These are phyloP conservation scores for Babesia caballi DNA, from an alignment of 169 alveolate genomes.

Conservation along the genomic window DNA sequence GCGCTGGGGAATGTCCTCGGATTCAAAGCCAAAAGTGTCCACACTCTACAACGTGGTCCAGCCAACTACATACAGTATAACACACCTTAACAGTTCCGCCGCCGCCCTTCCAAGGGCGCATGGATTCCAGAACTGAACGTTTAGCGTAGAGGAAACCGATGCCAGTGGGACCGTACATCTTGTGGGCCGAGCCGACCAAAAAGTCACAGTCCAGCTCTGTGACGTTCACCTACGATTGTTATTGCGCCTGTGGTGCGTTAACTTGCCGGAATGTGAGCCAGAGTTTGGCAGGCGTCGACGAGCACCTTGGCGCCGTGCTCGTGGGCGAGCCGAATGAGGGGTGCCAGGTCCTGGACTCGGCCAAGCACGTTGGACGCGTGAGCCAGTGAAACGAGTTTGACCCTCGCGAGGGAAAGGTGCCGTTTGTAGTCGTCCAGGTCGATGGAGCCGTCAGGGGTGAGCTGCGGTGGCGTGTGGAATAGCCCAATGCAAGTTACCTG, in stretches of 20 bases:
- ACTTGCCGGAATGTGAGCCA: slow-evolving; percentile 53
- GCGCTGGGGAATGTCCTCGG: slow-evolving; percentile 39
- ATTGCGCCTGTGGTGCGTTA: neutral
- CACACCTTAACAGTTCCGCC: slow-evolving; percentile 53
- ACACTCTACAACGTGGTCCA: neutral
- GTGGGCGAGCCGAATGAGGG: slow-evolving; percentile 43
- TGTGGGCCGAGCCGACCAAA: slow-evolving; percentile 73
- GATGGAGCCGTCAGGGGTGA: slow-evolving; percentile 54
- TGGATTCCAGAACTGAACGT: slow-evolving; percentile 4
- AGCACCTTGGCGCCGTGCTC: slow-evolving; percentile 47
- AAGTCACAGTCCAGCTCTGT: slow-evolving; percentile 59
- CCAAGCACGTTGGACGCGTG: slow-evolving; percentile 76
- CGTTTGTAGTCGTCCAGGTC: slow-evolving; percentile 57
- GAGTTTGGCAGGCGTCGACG: slow-evolving; percentile 74
- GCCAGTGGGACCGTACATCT: slow-evolving; percentile 75
- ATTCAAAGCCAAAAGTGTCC: slow-evolving; percentile 4
- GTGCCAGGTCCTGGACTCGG: slow-evolving; percentile 42
- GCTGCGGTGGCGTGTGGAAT: neutral
- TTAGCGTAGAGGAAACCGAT: slow-evolving; percentile 69
- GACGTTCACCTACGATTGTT: slow-evolving; percentile 37
- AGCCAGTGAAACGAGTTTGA: slow-evolving; percentile 61
- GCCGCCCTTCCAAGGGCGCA: slow-evolving; percentile 44
- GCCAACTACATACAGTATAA: no score
- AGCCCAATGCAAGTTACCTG: slow-evolving; percentile 10
- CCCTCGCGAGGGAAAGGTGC: slow-evolving; percentile 18